These are phyloP conservation scores for Rhodosporidiobolus sp. DNA, from an alignment of 768 basidiomycete genomes.

Conservation along the genomic window DNA sequence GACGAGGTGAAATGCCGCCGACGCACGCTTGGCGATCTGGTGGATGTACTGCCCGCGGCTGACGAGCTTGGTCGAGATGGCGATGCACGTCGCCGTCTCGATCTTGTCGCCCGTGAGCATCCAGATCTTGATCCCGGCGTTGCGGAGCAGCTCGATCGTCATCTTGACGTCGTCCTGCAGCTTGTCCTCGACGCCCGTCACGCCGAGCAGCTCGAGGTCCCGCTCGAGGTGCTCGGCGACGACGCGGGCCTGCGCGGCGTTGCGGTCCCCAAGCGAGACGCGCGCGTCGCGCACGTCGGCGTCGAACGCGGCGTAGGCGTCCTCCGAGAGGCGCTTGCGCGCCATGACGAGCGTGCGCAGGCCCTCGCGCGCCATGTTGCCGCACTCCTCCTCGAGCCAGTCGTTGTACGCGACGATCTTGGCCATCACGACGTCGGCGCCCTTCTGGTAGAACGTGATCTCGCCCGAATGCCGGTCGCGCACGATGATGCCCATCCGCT, in stretches of 20 bases:
- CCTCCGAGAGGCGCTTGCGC: conserved; percentile 67
- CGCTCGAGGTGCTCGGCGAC: conserved; percentile 75
- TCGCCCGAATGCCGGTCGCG: conserved; percentile 72
- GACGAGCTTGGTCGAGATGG: conserved; percentile 93
- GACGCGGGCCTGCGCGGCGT: conserved; percentile 73
- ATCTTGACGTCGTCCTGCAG: conserved; percentile 94
- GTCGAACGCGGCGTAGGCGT: conserved; percentile 72
- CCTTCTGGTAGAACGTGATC: conserved; percentile 88
- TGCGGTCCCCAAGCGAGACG: conserved; percentile 67
- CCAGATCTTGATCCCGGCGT: conserved; percentile 98
- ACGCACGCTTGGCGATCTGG: conserved; percentile 84
- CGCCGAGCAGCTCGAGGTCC: conserved; percentile 83
- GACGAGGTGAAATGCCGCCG: neutral
- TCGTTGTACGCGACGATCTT: conserved; percentile 93
- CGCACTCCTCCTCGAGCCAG: conserved; percentile 98
- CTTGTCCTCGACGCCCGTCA: conserved; percentile 99
- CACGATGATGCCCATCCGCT: conserved; percentile 97
- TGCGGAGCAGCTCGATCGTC: conserved; percentile 84
- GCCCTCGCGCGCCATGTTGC: conserved; percentile 97
- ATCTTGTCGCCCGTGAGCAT: conserved; percentile 99
- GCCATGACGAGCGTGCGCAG: conserved; percentile 90
- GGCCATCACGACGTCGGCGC: conserved; percentile 97
- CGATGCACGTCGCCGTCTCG: conserved; percentile 96
- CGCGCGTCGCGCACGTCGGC: conserved; percentile 70
- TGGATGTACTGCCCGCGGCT: conserved; percentile 96